A percentile compares a stretch with the other conserved stretches of the same genome.
Conservation (phyloP, 179 eudicot genomes). For the Drosera spatulata region DNA sequence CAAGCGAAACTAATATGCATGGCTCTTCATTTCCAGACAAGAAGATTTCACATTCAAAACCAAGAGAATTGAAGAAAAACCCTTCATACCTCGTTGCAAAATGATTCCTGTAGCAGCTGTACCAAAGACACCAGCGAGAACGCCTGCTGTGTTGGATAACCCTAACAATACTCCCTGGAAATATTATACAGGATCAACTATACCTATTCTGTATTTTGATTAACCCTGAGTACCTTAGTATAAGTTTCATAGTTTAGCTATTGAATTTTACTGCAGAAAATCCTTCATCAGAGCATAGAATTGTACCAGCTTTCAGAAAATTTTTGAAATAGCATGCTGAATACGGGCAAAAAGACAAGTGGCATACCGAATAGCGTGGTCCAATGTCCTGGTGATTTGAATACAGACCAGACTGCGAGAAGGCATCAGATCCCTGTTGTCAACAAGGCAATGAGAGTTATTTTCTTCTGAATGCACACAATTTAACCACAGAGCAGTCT, state of each 20-base stretch:
- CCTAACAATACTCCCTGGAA: constrained; percentile 83
- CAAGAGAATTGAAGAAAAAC: constrained; percentile 2
- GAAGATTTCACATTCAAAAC: not conserved
- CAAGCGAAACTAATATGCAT: too few relatives aligned
- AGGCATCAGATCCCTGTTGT: constrained; percentile 73
- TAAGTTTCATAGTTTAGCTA: too few relatives aligned
- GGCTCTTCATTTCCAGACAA: not conserved
- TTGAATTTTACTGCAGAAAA: too few relatives aligned
- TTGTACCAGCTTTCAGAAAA: not conserved
- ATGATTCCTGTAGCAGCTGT: constrained; percentile 95
- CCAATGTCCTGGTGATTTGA: constrained; percentile 89
- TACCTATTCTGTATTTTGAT: too few relatives aligned
- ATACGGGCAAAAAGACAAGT: not conserved
- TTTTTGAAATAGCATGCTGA: not conserved
- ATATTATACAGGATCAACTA: too few relatives aligned
- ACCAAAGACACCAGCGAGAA: constrained; percentile 87
- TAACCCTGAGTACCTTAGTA: too few relatives aligned
- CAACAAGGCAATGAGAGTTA: not conserved
- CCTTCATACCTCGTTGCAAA: constrained; percentile 66
- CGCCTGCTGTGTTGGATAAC: constrained; percentile 91
- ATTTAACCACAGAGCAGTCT: too few relatives aligned
- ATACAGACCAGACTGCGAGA: constrained; percentile 82
- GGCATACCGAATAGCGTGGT: constrained; percentile 70
- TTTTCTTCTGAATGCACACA: too few relatives aligned
- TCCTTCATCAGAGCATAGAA: too few relatives aligned